phyloP scores from a whole-genome alignment of 2,329 filamentous ascomycete genomes.

The Spiromastix sp. region DNA sequence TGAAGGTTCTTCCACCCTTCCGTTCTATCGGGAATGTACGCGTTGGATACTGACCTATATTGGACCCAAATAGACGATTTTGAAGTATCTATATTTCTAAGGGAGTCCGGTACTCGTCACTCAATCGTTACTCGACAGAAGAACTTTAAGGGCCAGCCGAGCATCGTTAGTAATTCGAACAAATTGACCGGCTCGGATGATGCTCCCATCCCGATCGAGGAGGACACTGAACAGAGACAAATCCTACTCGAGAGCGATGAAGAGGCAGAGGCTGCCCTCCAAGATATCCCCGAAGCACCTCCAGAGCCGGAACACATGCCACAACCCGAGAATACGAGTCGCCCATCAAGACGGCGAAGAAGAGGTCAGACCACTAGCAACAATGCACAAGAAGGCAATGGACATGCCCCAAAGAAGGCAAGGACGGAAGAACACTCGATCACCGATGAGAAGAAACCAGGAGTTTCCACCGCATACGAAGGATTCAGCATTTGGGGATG shows the following conservation, averaged over 20 bases:
- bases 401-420: conserved; percentile 18
- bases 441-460: conserved; percentile 79
- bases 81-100: conserved; percentile 88
- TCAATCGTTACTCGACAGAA: conserved; percentile 81
- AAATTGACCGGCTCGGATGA: conserved; percentile 50
- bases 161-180: conserved; percentile 51
- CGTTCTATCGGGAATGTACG: too few relatives aligned
- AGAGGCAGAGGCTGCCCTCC: conserved; percentile 33
- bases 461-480: conserved; percentile 79
- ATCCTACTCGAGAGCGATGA: conserved; percentile 52
- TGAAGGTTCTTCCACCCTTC: conserved; percentile 48
- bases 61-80: conserved; percentile 65
- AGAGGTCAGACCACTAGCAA: conserved; percentile 6
- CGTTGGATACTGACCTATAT: conserved; percentile 3
- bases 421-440: conserved; percentile 26
- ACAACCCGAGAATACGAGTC: conserved; percentile 4
- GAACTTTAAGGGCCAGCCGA: conserved; percentile 50
- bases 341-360: conserved; percentile 18
- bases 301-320: conserved; percentile 13
- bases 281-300: conserved; percentile 45
- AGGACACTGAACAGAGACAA: conserved; percentile 29
- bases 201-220: conserved; percentile 40
- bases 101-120: conserved; percentile 74
- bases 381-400: conserved; percentile 6
- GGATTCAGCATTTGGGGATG: conserved; percentile 93